Percentiles rank a stretch among this genome's conserved stretches.
Conservation (phyloP, 2,329 filamentous ascomycete species). For the Colletotrichum viniferum region DNA sequence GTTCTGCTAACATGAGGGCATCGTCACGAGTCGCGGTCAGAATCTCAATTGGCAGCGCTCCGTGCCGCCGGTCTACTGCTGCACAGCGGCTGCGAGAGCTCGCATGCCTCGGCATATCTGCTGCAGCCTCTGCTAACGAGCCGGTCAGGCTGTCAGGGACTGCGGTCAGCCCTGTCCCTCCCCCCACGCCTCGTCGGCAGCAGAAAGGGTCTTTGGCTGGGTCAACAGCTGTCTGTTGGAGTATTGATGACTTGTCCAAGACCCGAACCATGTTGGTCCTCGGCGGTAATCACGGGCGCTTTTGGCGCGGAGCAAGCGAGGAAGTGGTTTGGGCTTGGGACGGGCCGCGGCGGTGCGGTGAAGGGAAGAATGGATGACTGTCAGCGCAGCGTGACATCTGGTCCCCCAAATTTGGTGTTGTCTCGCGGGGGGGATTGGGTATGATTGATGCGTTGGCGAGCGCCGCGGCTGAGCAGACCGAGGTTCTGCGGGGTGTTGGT, state of each 20-base stretch:
- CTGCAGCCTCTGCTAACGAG: not conserved
- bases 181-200: not conserved
- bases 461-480: slow-evolving; percentile 13
- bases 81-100: not conserved
- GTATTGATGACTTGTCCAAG: not conserved
- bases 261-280: not conserved
- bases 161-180: not conserved
- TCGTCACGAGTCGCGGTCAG: slow-evolving; percentile 4
- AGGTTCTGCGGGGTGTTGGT: not conserved
- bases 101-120: not conserved
- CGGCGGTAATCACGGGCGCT: not conserved
- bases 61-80: not conserved
- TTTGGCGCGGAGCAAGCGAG: not conserved
- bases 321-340: not conserved
- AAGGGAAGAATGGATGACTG: not conserved
- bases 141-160: not conserved
- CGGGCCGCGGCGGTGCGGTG: slow-evolving; percentile 6
- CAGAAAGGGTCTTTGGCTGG: not conserved
- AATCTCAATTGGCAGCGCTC: not conserved
- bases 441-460: slow-evolving; percentile 18
- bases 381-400: slow-evolving; percentile 16
- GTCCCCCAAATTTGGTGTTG: not conserved
- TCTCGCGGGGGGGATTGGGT: not conserved
- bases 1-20: slow-evolving; percentile 5
- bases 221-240: not conserved